Percentiles rank a stretch among this genome's conserved stretches.
Conservation (phyloP, 116 monocot genomes). For the Posidonia oceanica region DNA sequence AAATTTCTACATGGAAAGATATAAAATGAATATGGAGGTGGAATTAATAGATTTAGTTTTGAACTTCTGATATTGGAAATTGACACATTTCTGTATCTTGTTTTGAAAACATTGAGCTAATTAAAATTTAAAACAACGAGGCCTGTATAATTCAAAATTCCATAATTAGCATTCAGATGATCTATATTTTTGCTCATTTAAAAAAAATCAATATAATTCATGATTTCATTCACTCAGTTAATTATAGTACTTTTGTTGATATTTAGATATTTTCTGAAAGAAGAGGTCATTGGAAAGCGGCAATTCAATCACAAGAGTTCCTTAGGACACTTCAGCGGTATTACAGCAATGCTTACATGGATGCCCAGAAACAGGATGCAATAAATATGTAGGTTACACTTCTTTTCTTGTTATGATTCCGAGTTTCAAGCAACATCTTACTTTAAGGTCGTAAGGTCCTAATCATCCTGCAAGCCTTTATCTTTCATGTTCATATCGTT, state of each 20-base stretch:
- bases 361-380: conserved; percentile 69
- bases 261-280: conserved; percentile 62
- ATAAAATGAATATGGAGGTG: too few species aligned
- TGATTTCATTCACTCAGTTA: not conserved
- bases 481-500: not conserved
- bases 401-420: not conserved
- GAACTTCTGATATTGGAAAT: too few species aligned
- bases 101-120: too few species aligned
- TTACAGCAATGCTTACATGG: conserved; percentile 69
- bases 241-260: conserved; percentile 2
- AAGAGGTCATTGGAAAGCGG: conserved; percentile 70
- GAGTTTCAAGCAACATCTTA: not conserved
- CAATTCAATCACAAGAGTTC: conserved; percentile 64
- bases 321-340: conserved; percentile 64
- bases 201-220: not conserved
- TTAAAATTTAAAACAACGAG: too few species aligned
- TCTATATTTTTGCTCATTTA: not conserved
- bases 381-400: conserved; percentile 49
- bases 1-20: too few species aligned
- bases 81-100: too few species aligned
- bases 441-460: not conserved
- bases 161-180: not conserved
- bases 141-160: too few species aligned
- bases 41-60: too few species aligned
- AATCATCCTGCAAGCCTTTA: not conserved